A percentile compares a stretch with the other conserved stretches of the same genome.
These are phyloP conservation scores for Lanmaoa pseudosensibilis DNA, from an alignment of 768 basidiomycete species.

Conservation along the genomic window DNA sequence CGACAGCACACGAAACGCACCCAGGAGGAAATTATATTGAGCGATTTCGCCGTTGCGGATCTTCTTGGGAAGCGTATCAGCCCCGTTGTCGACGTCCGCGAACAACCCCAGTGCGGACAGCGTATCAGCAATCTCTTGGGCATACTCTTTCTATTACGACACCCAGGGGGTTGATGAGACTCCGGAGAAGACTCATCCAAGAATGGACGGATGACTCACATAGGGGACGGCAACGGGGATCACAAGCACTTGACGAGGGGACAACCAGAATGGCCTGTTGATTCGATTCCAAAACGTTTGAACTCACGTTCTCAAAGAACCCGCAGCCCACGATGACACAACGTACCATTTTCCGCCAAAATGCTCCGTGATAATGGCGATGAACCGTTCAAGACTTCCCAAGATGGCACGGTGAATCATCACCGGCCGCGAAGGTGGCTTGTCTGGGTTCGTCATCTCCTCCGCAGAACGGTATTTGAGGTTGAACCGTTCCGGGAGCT, in stretches of 20 bases:
- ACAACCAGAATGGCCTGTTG: slow-evolving; percentile 96
- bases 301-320: neutral
- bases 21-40: slow-evolving; percentile 97
- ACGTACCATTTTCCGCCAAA: slow-evolving; percentile 94
- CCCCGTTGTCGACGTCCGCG: slow-evolving; percentile 89
- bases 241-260: slow-evolving; percentile 92
- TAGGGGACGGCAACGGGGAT: slow-evolving; percentile 91
- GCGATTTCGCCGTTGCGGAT: slow-evolving; percentile 96
- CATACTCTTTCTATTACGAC: slow-evolving; percentile 76
- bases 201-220: slow-evolving; percentile 49
- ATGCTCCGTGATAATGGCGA: slow-evolving; percentile 96
- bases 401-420: slow-evolving; percentile 98
- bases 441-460: slow-evolving; percentile 49
- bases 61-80: slow-evolving; percentile 94
- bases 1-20: slow-evolving; percentile 44
- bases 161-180: neutral
- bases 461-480: slow-evolving; percentile 84
- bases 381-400: slow-evolving; percentile 92
- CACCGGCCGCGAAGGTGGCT: slow-evolving; percentile 74
- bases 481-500: slow-evolving; percentile 95
- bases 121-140: slow-evolving; percentile 70
- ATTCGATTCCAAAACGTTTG: neutral
- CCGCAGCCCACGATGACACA: neutral
- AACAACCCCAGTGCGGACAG: slow-evolving; percentile 73
- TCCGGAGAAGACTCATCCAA: neutral